Base-by-base conservation (phyloP, 1,284 basidiomycete species). In the Schizophyllum amplum region DNA sequence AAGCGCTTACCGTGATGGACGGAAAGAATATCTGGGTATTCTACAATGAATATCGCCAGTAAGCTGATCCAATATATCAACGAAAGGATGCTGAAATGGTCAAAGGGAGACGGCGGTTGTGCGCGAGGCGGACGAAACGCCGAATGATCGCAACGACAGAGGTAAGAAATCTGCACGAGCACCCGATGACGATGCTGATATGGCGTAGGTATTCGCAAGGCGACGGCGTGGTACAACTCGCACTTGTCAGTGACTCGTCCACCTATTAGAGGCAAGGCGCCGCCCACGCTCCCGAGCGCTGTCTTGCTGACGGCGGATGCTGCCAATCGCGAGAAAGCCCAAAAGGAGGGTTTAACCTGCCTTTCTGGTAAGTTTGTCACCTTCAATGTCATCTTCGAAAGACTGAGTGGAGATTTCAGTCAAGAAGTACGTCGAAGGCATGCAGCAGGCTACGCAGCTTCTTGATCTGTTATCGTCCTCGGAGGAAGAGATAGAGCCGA, bases 131-230 rank as follows among this genome's bases (percentile, higher is more conserved):
- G 81, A 77, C 2, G 92, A 95, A 70, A 84, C 83, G 0, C 88
- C 92, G 0, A 98, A 98, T 65, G 94, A 98, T 68, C 79, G 90
- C 20, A 98, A 98, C 65, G 95, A 98, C 66, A 75, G 94, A 79
- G 87, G 93, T 92, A 59, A 50, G 75, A 65, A 51, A 9, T 26
- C 27, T 55, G 22, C 42, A 15, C 9, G 47, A 52, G 25, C 33
- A 51, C 47, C 53, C 51, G 55, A 49, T 27, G 53, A 24, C 55
- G 21, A 33, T 48, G 23, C 47, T 20, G 47, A 13, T 27, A 25
- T 55, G 51, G 60, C 20, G 4, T 59, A 92, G 91, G 89, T 1
- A 98, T 98, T 58, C 82, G 94, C 46, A 87, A 84, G 66, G 87
- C 90, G 0, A 80, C 91, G 1, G 75, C 83, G 51, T 98, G 93